phyloP scores from a whole-genome alignment of 345 rosid species.

The Salix viminalis region DNA sequence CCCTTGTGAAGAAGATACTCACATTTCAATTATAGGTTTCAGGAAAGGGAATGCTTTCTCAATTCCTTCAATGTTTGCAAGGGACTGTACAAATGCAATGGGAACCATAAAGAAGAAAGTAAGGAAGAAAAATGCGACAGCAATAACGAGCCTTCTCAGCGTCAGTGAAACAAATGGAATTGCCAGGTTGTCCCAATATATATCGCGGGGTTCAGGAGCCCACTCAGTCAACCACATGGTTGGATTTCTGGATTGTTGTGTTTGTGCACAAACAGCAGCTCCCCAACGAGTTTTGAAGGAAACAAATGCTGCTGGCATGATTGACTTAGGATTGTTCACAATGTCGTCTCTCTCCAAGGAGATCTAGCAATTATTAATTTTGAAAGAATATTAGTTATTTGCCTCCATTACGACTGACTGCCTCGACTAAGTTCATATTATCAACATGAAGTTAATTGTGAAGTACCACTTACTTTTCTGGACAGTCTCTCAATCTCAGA shows the following conservation, averaged over 20 bases:
- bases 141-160: conserved; percentile 59
- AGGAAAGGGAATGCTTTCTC: conserved; percentile 83
- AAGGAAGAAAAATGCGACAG: conserved; percentile 75
- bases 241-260: conserved; percentile 87
- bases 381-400: background rate
- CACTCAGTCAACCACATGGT: conserved; percentile 87
- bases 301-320: conserved; percentile 81
- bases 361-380: conserved; percentile 43
- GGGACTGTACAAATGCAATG: conserved; percentile 81
- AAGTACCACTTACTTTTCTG: conserved; percentile 42
- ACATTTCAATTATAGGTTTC: conserved; percentile 72
- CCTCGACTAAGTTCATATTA: background rate
- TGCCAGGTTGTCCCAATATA: conserved; percentile 82
- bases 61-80: conserved; percentile 86
- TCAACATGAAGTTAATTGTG: background rate
- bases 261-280: conserved; percentile 88
- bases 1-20: conserved; percentile 21
- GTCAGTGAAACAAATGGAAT: conserved; percentile 85
- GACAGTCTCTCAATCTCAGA: conserved; percentile 57
- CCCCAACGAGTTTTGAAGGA: conserved; percentile 92
- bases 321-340: conserved; percentile 39
- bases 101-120: conserved; percentile 98
- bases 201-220: conserved; percentile 92
- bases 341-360: conserved; percentile 54
- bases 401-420: background rate